Percentiles rank a stretch among this genome's conserved stretches.
phyloP scores from a whole-genome alignment of 176 grass and related monocot species.

The Aechmea fasciata region DNA sequence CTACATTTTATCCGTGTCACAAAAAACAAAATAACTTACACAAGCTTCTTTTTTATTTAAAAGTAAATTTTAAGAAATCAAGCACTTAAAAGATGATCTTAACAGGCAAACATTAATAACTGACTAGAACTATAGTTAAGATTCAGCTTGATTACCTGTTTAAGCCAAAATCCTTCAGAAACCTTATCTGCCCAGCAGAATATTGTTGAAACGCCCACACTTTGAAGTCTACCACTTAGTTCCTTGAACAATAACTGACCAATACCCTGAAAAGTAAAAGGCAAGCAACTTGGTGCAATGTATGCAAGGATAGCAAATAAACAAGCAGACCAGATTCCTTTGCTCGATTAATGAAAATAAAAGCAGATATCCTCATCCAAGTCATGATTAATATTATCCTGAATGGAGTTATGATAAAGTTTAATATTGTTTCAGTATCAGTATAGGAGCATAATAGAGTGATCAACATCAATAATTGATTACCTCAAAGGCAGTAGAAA shows the following conservation, averaged over 20 bases:
- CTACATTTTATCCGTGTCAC: conserved; percentile 31
- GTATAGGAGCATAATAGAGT: neutral
- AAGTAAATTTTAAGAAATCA: too few species aligned
- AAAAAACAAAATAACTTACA: neutral
- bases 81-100: too few species aligned
- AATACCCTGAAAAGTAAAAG: conserved; percentile 53
- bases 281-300: conserved; percentile 13
- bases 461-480: neutral
- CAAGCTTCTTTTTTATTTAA: too few species aligned
- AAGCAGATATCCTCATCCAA: neutral
- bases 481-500: neutral
- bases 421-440: neutral
- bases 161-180: conserved; percentile 89
- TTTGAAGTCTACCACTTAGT: conserved; percentile 70
- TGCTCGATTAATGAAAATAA: neutral
- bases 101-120: too few species aligned
- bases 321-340: neutral
- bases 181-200: conserved; percentile 80
- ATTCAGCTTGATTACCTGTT: conserved; percentile 51
- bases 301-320: conserved; percentile 3
- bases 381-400: neutral
- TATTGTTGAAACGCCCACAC: conserved; percentile 61
- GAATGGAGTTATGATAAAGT: neutral
- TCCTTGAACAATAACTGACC: conserved; percentile 60
- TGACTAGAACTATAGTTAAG: neutral